phyloP scores from a whole-genome alignment of 1,284 basidiomycete species.

The Athelia sp. region DNA sequence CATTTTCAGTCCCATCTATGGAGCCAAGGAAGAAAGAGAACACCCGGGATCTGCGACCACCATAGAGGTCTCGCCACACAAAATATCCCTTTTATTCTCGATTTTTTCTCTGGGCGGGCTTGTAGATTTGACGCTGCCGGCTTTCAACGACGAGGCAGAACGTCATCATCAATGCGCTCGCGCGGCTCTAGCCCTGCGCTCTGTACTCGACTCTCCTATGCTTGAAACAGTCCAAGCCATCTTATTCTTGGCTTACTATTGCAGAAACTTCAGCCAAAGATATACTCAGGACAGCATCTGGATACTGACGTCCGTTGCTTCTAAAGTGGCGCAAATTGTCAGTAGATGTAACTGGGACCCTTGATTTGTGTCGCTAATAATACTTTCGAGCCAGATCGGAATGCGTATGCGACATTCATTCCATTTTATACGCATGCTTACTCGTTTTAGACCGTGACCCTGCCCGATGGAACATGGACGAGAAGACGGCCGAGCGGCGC shows the following conservation, averaged over 20 bases:
- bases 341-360: conserved; percentile 16
- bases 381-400: conserved; percentile 36
- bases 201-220: too few relatives aligned
- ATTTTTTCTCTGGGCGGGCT: conserved; percentile 58
- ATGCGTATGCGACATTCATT: conserved; percentile 36
- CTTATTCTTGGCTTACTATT: conserved; percentile 47
- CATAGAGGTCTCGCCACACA: conserved; percentile 44
- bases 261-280: conserved; percentile 45
- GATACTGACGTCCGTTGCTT: conserved; percentile 43
- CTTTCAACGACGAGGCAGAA: conserved; percentile 55
- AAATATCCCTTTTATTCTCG: conserved; percentile 51
- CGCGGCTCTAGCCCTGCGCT: too few relatives aligned
- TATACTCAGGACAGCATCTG: conserved; percentile 51
- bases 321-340: conserved; percentile 55
- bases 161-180: conserved; percentile 55
- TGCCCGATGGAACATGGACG: too few relatives aligned
- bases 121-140: conserved; percentile 57
- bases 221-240: too few relatives aligned
- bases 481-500: too few relatives aligned
- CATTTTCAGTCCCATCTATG: conserved; percentile 54
- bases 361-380: too few relatives aligned
- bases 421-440: neutral
- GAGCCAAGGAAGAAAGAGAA: conserved; percentile 38
- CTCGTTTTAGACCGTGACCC: conserved; percentile 45
- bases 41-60: conserved; percentile 14